Conservation (phyloP, 1,284 basidiomycete genomes). For the Ustilago hordei region DNA sequence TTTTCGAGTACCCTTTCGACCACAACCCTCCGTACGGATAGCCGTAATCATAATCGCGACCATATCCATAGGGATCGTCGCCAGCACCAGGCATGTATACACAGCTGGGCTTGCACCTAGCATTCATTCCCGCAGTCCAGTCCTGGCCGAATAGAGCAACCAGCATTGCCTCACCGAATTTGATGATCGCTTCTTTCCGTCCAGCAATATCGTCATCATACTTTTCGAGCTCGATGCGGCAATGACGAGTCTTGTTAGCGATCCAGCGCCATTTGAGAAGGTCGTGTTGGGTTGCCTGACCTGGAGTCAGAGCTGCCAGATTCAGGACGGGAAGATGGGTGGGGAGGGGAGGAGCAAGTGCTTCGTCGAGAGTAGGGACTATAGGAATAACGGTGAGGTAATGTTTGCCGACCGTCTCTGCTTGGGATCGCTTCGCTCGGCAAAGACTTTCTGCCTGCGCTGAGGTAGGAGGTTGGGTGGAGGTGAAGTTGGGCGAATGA, state of each 20-base stretch:
- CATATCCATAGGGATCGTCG: background rate
- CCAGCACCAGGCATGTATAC: slow-evolving; percentile 9
- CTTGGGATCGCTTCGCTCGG: background rate
- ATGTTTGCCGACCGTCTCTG: slow-evolving; percentile 3
- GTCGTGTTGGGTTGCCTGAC: slow-evolving; percentile 18
- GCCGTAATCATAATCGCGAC: background rate
- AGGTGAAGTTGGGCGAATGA: background rate
- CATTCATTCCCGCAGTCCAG: background rate
- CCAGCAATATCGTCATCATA: slow-evolving; percentile 30
- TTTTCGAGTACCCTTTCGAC: background rate
- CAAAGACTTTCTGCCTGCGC: background rate
- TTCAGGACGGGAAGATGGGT: background rate
- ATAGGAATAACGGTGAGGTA: background rate
- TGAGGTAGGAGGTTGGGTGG: background rate
- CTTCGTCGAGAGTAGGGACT: background rate
- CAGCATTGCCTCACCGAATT: slow-evolving; percentile 16
- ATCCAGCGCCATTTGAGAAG: background rate
- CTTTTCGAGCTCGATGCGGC: slow-evolving; percentile 23
- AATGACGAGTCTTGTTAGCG: slow-evolving; percentile 13
- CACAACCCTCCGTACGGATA: background rate
- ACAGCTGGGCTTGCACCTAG: slow-evolving; percentile 1
- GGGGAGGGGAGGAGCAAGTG: slow-evolving; percentile 9
- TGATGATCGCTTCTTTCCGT: slow-evolving; percentile 21
- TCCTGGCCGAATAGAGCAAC: slow-evolving; percentile 8
- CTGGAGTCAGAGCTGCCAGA: slow-evolving; percentile 20